Percentiles rank a stretch among this genome's conserved stretches.
phyloP scores from a whole-genome alignment of 2,329 filamentous ascomycete genomes.

The Rhynchosporium graminicola region DNA sequence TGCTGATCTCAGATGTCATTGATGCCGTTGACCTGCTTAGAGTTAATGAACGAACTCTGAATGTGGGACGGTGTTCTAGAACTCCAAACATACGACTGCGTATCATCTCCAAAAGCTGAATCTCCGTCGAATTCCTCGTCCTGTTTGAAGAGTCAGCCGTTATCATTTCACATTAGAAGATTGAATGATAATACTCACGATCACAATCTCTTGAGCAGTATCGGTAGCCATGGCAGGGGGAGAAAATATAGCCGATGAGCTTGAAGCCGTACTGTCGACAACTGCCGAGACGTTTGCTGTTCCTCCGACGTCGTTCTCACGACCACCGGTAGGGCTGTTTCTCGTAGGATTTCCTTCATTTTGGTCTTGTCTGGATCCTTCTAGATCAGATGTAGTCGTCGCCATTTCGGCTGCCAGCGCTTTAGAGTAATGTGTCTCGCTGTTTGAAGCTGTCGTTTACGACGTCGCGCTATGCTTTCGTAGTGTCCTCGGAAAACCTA shows the following conservation, averaged over 20 bases:
- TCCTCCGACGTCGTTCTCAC: background rate
- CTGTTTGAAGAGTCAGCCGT: background rate
- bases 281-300: background rate
- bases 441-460: too few relatives aligned
- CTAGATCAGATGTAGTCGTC: background rate
- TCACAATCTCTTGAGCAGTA: background rate
- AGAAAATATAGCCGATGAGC: background rate
- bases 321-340: too few relatives aligned
- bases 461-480: too few relatives aligned
- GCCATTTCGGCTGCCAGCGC: background rate
- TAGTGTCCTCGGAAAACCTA: too few relatives aligned
- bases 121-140: slow-evolving; percentile 8
- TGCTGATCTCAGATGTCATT: background rate
- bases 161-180: background rate
- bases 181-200: background rate
- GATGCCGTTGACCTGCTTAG: background rate
- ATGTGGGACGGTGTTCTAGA: too few relatives aligned
- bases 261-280: background rate
- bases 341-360: too few relatives aligned
- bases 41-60: background rate
- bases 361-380: too few relatives aligned
- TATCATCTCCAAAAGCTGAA: slow-evolving; percentile 4
- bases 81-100: slow-evolving; percentile 1
- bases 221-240: background rate
- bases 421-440: too few relatives aligned